Conservation (phyloP, 148 eudicot genomes). For the Mesembryanthemum crystallinum region DNA sequence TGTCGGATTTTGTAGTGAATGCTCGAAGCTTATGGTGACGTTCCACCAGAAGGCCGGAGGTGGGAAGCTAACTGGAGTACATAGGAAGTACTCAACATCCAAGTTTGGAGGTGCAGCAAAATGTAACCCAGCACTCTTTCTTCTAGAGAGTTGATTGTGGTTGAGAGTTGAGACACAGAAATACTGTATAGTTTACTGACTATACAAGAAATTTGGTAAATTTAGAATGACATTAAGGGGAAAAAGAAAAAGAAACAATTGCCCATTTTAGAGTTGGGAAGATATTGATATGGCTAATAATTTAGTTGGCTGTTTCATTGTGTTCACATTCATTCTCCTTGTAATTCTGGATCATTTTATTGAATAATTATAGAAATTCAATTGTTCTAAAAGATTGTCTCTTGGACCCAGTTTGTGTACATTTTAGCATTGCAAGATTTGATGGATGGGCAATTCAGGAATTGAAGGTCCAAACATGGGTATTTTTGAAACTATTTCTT, state of each 20-base stretch:
- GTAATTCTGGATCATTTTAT: constrained; percentile 4
- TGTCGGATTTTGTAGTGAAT: constrained; percentile 48
- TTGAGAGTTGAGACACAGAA: neutral
- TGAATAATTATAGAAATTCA: neutral
- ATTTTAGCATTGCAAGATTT: no score
- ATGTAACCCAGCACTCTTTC: constrained; percentile 59
- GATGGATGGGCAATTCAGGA: no score
- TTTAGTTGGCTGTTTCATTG: constrained; percentile 6
- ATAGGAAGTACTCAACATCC: constrained; percentile 68
- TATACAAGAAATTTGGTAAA: constrained; percentile 26
- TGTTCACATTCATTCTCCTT: constrained; percentile 4
- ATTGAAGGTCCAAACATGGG: no score
- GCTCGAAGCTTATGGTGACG: constrained; percentile 58
- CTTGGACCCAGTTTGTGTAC: neutral
- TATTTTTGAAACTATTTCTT: no score
- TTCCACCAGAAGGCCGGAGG: constrained; percentile 70
- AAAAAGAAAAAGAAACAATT: neutral
- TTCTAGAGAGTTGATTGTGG: constrained; percentile 26
- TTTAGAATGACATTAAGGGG: constrained; percentile 1
- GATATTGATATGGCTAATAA: constrained; percentile 13
- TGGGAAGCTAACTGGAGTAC: constrained; percentile 78
- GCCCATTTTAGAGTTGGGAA: neutral
- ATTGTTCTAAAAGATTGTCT: neutral
- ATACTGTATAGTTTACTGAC: constrained; percentile 32
- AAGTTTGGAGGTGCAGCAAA: constrained; percentile 71